Evolutionary conservation across 495 filamentous ascomycete genomes (phyloP).

Genomic region (Umbilicaria muhlenbergii): DNA sequence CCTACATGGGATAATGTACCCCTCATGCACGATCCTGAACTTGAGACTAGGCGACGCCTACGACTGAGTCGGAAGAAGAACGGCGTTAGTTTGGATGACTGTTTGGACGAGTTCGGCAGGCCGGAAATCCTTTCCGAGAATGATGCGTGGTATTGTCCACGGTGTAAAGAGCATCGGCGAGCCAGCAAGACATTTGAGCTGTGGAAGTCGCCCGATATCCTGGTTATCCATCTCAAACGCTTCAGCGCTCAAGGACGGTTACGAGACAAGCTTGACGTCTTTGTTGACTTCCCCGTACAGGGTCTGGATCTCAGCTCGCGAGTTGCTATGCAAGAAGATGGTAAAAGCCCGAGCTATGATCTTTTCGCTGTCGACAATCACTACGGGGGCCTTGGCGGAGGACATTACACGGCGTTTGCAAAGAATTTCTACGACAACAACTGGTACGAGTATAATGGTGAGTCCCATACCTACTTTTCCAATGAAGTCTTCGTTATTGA

Average conservation of each 20-base stretch:
- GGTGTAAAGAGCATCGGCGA: conserved; percentile 82
- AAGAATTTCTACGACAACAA: conserved; percentile 73
- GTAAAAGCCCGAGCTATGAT: conserved; percentile 74
- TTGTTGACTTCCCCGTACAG: conserved; percentile 86
- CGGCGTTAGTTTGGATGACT: conserved; percentile 78
- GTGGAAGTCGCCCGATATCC: conserved; percentile 89
- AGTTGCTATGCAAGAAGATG: conserved; percentile 61
- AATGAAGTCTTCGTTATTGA: not conserved
- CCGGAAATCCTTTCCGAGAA: conserved; percentile 84
- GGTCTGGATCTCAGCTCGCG: conserved; percentile 65
- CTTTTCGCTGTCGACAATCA: conserved; percentile 92
- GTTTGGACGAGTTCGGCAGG: conserved; percentile 81
- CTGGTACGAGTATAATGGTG: conserved; percentile 97
- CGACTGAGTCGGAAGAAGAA: conserved; percentile 47
- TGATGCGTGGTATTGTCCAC: conserved; percentile 91
- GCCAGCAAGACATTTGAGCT: conserved; percentile 94
- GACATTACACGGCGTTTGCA: conserved; percentile 88
- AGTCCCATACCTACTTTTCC: conserved; percentile 15
- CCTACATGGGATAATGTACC: conserved; percentile 36
- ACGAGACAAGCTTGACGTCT: conserved; percentile 76
- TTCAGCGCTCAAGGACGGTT: conserved; percentile 65
- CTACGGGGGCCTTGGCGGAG: conserved; percentile 78
- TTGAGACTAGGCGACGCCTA: conserved; percentile 41
- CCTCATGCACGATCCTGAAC: conserved; percentile 45
- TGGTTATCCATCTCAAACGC: conserved; percentile 88